Evolutionary conservation across 2,329 filamentous ascomycete species (phyloP).

Genomic region (Phoma herbarum): DNA sequence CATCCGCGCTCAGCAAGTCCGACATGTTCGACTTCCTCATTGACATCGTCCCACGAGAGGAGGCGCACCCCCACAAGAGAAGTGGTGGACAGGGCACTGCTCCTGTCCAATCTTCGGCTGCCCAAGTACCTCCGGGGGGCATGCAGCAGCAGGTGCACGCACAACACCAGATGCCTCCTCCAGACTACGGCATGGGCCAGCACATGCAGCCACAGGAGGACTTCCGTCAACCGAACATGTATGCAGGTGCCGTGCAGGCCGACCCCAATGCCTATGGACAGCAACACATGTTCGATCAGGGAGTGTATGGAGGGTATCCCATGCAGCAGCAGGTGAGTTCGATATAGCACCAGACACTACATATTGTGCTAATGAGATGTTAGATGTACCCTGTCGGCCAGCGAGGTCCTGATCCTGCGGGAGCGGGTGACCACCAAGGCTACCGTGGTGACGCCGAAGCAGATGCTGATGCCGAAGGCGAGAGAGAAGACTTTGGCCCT

Average conservation of each 20-base stretch:
- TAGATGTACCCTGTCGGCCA: conserved; percentile 53
- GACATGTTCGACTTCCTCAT: conserved; percentile 99
- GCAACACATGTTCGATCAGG: conserved; percentile 80
- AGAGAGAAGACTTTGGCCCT: conserved; percentile 51
- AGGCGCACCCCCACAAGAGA: conserved; percentile 86
- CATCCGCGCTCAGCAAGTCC: conserved; percentile 92
- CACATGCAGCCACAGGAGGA: conserved; percentile 70
- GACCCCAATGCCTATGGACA: conserved; percentile 80
- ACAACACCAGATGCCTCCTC: conserved; percentile 63
- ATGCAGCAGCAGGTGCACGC: conserved; percentile 55
- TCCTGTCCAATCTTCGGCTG: conserved; percentile 54
- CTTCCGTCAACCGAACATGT: conserved; percentile 84
- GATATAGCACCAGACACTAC: neutral
- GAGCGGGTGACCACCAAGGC: conserved; percentile 48
- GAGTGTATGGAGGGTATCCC: conserved; percentile 83
- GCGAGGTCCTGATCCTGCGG: conserved; percentile 50
- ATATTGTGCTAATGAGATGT: conserved; percentile 5
- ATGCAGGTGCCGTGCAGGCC: conserved; percentile 78
- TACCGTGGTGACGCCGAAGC: conserved; percentile 50
- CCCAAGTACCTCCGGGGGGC: conserved; percentile 43
- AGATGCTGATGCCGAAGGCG: conserved; percentile 52
- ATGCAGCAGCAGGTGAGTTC: conserved; percentile 82
- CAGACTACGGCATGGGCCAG: conserved; percentile 64
- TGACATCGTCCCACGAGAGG: conserved; percentile 96
- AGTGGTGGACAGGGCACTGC: conserved; percentile 45